phyloP scores from a whole-genome alignment of 306 rosid species.

The Betula pendula region DNA sequence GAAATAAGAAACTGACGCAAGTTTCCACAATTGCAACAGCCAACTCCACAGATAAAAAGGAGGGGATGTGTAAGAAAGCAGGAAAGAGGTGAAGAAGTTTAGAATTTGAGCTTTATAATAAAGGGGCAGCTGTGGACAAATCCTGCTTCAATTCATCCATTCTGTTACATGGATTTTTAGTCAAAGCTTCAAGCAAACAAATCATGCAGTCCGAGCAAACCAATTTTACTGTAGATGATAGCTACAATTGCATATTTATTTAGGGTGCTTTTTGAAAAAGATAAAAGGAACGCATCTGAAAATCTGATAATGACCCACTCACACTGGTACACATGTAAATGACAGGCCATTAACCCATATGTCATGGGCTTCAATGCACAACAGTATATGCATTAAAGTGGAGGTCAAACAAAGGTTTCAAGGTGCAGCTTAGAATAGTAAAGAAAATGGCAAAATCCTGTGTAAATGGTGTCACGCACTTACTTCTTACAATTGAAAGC shows the following conservation, averaged over 20 bases:
- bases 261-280: background rate
- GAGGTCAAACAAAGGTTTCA: background rate
- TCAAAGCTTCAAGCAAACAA: background rate
- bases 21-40: background rate
- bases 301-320: background rate
- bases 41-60: background rate
- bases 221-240: background rate
- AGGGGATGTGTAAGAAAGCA: background rate
- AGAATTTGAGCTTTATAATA: background rate
- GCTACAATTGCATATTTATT: background rate
- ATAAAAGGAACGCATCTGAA: background rate
- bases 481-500: slow-evolving; percentile 89
- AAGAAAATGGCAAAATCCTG: slow-evolving; percentile 7
- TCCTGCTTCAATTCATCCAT: background rate
- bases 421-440: background rate
- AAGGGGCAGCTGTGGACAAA: background rate
- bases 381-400: background rate
- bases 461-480: slow-evolving; percentile 29
- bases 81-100: background rate
- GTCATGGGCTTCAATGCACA: background rate
- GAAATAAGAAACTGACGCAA: background rate
- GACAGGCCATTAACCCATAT: background rate
- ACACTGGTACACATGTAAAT: background rate
- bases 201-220: background rate
- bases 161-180: background rate